Evolutionary conservation across 805 yeast genomes (phyloP).

Genomic region (Suhomyces sp.): DNA sequence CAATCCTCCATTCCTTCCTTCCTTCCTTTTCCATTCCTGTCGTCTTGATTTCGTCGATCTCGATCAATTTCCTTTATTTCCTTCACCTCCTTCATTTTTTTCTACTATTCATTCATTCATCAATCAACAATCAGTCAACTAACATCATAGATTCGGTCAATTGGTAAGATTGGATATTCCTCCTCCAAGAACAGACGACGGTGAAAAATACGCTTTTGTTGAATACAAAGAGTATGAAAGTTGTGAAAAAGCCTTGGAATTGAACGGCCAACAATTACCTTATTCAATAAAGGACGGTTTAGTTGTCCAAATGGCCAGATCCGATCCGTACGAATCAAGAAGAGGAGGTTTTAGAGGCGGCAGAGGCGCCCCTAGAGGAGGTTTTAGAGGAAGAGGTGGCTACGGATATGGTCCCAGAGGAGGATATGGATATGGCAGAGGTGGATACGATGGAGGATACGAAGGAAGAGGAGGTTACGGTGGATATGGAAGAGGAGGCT

Average conservation of each 20-base stretch:
- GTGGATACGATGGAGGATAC: slow-evolving; percentile 13
- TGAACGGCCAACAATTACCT: slow-evolving; percentile 45
- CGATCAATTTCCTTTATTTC: not conserved
- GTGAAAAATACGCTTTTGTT: slow-evolving; percentile 62
- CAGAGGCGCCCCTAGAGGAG: slow-evolving; percentile 15
- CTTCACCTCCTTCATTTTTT: slow-evolving; percentile 2
- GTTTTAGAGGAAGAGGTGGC: slow-evolving; percentile 21
- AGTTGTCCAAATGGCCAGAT: slow-evolving; percentile 54
- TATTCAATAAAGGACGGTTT: slow-evolving; percentile 41
- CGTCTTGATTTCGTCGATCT: not conserved
- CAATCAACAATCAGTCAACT: slow-evolving; percentile 3
- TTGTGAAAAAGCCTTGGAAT: slow-evolving; percentile 51
- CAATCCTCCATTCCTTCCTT: not conserved
- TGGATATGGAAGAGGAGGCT: slow-evolving; percentile 11
- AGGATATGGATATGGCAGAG: slow-evolving; percentile 19
- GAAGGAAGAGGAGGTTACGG: slow-evolving; percentile 18
- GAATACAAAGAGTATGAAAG: slow-evolving; percentile 52
- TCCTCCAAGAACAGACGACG: slow-evolving; percentile 59
- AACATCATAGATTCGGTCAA: slow-evolving; percentile 47
- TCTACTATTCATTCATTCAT: not conserved
- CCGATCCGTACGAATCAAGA: slow-evolving; percentile 47
- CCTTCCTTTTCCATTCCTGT: not conserved
- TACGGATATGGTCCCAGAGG: slow-evolving; percentile 20
- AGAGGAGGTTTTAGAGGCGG: slow-evolving; percentile 27
- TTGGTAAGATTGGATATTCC: slow-evolving; percentile 59